phyloP scores from a whole-genome alignment of 768 basidiomycete genomes.

The Auriscalpium vulgare region DNA sequence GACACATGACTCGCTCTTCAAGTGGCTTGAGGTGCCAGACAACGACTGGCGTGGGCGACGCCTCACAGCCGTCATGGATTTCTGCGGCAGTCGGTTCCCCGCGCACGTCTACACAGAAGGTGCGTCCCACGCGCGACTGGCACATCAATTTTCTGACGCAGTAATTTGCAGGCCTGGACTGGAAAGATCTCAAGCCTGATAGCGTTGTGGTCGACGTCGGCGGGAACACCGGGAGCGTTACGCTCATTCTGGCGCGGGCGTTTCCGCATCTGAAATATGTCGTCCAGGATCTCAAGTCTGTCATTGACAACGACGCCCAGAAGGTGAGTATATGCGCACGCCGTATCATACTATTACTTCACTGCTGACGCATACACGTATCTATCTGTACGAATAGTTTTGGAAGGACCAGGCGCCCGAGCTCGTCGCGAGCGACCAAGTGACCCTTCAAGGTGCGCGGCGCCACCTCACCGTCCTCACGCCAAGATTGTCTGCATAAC shows the following conservation, averaged over 20 bases:
- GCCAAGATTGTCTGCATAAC: not conserved
- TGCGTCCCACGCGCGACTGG: not conserved
- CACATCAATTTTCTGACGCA: not conserved
- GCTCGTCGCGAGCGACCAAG: not conserved
- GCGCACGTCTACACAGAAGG: not conserved
- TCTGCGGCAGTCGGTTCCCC: not conserved
- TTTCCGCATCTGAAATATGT: conserved; percentile 29
- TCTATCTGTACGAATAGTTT: not conserved
- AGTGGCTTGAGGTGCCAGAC: not conserved
- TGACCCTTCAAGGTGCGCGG: conserved; percentile 2
- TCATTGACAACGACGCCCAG: conserved; percentile 1
- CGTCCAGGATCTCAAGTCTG: conserved; percentile 24
- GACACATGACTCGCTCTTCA: not conserved
- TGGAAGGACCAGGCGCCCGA: conserved; percentile 1
- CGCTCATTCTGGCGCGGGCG: conserved; percentile 25
- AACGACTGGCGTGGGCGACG: conserved; percentile 1
- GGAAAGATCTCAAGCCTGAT: conserved; percentile 22
- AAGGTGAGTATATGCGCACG: not conserved
- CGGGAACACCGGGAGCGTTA: conserved; percentile 30
- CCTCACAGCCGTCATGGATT: not conserved
- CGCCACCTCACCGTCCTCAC: not conserved
- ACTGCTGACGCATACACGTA: not conserved
- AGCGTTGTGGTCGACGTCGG: conserved; percentile 33
- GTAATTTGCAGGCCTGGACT: conserved; percentile 25
- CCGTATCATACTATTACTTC: not conserved